Evolutionary conservation across 2,329 filamentous ascomycete genomes (phyloP).

Genomic region (Trichoderma lentiforme): DNA sequence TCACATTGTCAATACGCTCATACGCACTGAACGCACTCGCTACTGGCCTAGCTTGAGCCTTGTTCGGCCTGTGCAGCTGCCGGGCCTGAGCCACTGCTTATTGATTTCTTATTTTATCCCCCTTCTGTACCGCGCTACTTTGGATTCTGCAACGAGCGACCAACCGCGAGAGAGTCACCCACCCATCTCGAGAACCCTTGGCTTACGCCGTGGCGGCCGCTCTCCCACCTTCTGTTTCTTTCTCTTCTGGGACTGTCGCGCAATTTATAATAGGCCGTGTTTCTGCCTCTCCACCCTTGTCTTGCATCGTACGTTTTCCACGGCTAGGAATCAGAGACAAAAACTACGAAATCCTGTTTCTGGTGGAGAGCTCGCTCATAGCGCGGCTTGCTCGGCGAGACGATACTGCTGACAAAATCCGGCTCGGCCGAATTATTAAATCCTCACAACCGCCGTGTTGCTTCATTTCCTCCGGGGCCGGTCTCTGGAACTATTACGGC

Average conservation of each 20-base stretch:
- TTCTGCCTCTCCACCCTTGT: not conserved
- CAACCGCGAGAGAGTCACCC: not conserved
- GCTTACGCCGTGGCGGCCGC: not conserved
- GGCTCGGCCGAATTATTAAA: conserved; percentile 13
- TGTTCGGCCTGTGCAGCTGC: conserved; percentile 2
- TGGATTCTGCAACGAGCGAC: not conserved
- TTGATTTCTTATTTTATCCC: conserved; percentile 7
- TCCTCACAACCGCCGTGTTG: conserved; percentile 1
- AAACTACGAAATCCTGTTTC: not conserved
- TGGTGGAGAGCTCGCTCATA: not conserved
- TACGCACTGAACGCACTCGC: not conserved
- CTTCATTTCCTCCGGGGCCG: not conserved
- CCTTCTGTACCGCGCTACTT: not conserved
- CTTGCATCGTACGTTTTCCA: not conserved
- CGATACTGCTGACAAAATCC: conserved; percentile 9
- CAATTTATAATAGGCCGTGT: not conserved
- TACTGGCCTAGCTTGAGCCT: not conserved
- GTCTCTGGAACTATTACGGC: conserved; percentile 9
- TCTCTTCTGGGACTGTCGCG: not conserved
- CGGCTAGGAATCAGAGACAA: not conserved
- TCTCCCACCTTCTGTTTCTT: not conserved
- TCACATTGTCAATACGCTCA: too few relatives aligned
- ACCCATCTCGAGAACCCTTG: not conserved
- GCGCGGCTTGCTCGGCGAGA: conserved; percentile 14
- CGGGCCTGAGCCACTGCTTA: conserved; percentile 3